phyloP scores from a whole-genome alignment of 2,329 filamentous ascomycete species.

The Pseudocercospora eumusae region DNA sequence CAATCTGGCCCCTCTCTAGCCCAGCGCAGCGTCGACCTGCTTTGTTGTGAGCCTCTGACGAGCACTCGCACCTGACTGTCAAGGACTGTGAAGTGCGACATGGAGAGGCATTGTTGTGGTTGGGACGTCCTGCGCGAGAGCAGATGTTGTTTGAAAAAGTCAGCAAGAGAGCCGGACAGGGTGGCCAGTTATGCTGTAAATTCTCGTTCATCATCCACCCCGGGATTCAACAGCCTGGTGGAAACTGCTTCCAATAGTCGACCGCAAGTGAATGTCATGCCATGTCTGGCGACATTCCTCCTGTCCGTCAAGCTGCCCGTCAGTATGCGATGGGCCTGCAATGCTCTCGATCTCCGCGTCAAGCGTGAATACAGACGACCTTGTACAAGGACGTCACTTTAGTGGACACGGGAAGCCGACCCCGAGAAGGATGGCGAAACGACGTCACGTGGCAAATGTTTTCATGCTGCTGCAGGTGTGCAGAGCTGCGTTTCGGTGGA shows the following conservation, averaged over 20 bases:
- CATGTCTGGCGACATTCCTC: not conserved
- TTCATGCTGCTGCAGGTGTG: not conserved
- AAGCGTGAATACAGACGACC: not conserved
- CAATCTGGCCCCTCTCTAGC: not conserved
- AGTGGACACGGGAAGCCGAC: not conserved
- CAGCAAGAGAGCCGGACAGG: not conserved
- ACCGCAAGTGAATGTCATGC: not conserved
- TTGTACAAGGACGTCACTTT: slow-evolving; percentile 7
- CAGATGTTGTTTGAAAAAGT: not conserved
- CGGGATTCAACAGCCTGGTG: not conserved
- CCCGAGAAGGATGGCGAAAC: not conserved
- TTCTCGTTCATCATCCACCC: not conserved
- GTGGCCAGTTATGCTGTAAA: not conserved
- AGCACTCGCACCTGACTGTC: not conserved
- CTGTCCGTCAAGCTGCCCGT: not conserved
- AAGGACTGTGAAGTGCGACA: not conserved
- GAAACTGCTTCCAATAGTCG: not conserved
- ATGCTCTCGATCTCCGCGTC: not conserved
- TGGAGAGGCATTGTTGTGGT: not conserved
- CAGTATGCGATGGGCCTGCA: not conserved
- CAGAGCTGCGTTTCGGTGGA: not conserved
- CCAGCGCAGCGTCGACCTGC: not conserved
- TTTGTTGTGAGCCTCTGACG: not conserved
- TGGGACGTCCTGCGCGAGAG: not conserved
- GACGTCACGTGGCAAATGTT: slow-evolving; percentile 15